Percentiles rank a stretch among this genome's conserved stretches.
Evolutionary conservation across 805 yeast species (phyloP).

Genomic region (Starmerella etchellsii): DNA sequence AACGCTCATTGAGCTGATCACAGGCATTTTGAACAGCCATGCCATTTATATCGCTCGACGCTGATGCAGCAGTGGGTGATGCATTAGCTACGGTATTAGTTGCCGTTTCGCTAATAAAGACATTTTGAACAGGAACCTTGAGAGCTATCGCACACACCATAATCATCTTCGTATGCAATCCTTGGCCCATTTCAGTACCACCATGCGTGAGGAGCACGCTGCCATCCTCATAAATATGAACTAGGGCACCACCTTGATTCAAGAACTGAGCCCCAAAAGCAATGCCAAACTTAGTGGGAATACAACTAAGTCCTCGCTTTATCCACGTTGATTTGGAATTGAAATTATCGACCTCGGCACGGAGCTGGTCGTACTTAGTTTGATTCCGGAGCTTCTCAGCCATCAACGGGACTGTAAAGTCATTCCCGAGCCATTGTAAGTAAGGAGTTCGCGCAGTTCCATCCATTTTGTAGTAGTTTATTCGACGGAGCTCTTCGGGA

Average conservation of each 20-base stretch:
- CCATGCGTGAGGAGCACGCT: conserved; percentile 37
- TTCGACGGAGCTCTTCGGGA: conserved; percentile 30
- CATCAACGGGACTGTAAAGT: conserved; percentile 31
- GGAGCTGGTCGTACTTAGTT: conserved; percentile 27
- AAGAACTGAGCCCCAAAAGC: conserved; percentile 36
- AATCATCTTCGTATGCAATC: conserved; percentile 37
- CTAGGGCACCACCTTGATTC: conserved; percentile 38
- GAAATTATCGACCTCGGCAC: conserved; percentile 32
- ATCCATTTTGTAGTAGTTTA: conserved; percentile 28
- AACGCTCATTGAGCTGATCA: conserved; percentile 33
- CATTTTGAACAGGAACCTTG: conserved; percentile 31
- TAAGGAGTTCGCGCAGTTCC: conserved; percentile 29
- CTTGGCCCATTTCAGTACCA: conserved; percentile 42
- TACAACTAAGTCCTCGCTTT: conserved; percentile 35
- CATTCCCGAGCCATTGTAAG: conserved; percentile 32
- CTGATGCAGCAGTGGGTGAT: conserved; percentile 39
- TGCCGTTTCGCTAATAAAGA: conserved; percentile 36
- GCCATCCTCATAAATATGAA: conserved; percentile 37
- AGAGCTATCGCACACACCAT: conserved; percentile 37
- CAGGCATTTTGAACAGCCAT: conserved; percentile 39
- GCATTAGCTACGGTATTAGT: conserved; percentile 38
- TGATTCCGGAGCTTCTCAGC: conserved; percentile 30
- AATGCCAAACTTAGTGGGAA: conserved; percentile 39
- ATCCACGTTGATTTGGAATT: conserved; percentile 33
- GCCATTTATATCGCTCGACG: conserved; percentile 38